A percentile compares a stretch with the other conserved stretches of the same genome.
phyloP scores from a whole-genome alignment of 768 basidiomycete species.

The Paxillus involutus region DNA sequence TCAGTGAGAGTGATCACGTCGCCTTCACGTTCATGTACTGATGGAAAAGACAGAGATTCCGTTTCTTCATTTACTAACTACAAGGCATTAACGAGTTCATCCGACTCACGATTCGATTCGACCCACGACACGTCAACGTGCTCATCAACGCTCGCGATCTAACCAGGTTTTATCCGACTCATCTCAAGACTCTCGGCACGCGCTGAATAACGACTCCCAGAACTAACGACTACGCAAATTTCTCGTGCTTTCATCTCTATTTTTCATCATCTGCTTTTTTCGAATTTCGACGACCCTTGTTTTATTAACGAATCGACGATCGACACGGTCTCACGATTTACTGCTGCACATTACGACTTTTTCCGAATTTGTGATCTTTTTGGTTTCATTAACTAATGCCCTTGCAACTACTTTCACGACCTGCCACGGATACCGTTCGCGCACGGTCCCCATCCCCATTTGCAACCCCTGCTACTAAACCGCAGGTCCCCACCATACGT shows the following conservation, averaged over 20 bases:
- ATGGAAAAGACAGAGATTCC: conserved; percentile 5
- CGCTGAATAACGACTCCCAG: conserved; percentile 18
- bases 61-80: conserved; percentile 18
- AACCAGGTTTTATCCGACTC: conserved; percentile 16
- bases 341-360: conserved; percentile 23
- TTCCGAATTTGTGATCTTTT: neutral
- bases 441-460: conserved; percentile 28
- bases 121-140: conserved; percentile 15
- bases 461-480: conserved; percentile 27
- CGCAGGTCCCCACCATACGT: conserved; percentile 59
- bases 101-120: conserved; percentile 23
- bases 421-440: conserved; percentile 23
- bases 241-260: neutral
- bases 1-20: conserved; percentile 6
- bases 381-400: conserved; percentile 26
- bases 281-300: conserved; percentile 12
- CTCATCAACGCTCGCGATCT: conserved; percentile 14
- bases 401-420: conserved; percentile 30
- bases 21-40: neutral
- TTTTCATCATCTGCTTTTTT: conserved; percentile 8
- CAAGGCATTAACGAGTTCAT: conserved; percentile 21
- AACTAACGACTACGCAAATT: conserved; percentile 23
- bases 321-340: conserved; percentile 14
- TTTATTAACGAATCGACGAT: conserved; percentile 27
- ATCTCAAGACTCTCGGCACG: conserved; percentile 6